phyloP scores from a whole-genome alignment of 495 filamentous ascomycete genomes.

The Poronia punctata region DNA sequence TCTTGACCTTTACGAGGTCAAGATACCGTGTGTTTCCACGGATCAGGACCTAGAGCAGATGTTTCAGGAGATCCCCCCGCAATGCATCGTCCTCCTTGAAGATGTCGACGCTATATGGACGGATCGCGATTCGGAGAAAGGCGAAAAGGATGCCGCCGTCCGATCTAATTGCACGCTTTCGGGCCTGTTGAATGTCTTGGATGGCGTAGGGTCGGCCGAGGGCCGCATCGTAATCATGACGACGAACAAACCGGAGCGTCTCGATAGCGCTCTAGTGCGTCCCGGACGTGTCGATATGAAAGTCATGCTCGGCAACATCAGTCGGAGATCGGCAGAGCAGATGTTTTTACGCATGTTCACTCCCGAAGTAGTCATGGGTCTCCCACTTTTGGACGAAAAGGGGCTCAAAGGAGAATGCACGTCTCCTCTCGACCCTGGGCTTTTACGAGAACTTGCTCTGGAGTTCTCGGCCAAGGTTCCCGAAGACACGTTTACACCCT shows the following conservation, averaged over 20 bases:
- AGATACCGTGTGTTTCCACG: slow-evolving; percentile 42
- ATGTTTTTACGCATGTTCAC: slow-evolving; percentile 48
- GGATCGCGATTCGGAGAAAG: slow-evolving; percentile 27
- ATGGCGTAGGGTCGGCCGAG: slow-evolving; percentile 63
- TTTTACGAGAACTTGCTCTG: slow-evolving; percentile 37
- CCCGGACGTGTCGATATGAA: slow-evolving; percentile 64
- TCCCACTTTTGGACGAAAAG: slow-evolving; percentile 7
- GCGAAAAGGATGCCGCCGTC: slow-evolving; percentile 19
- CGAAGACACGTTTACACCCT: slow-evolving; percentile 52
- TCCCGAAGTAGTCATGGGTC: slow-evolving; percentile 12
- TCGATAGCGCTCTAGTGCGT: slow-evolving; percentile 61
- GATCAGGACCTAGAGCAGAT: slow-evolving; percentile 45
- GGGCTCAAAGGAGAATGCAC: not conserved
- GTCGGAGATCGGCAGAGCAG: slow-evolving; percentile 31
- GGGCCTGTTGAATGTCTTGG: slow-evolving; percentile 63
- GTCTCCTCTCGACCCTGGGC: slow-evolving; percentile 16
- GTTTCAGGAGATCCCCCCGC: slow-evolving; percentile 51
- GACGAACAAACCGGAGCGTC: slow-evolving; percentile 59
- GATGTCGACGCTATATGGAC: slow-evolving; percentile 59
- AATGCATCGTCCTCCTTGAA: slow-evolving; percentile 60
- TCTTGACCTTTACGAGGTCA: slow-evolving; percentile 57
- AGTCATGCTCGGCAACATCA: slow-evolving; percentile 50
- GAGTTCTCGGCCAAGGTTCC: slow-evolving; percentile 48
- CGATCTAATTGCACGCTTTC: slow-evolving; percentile 47
- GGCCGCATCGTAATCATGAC: slow-evolving; percentile 72